These are phyloP conservation scores for Poa pratensis DNA, from an alignment of 176 grass and related monocot species.

Conservation along the genomic window DNA sequence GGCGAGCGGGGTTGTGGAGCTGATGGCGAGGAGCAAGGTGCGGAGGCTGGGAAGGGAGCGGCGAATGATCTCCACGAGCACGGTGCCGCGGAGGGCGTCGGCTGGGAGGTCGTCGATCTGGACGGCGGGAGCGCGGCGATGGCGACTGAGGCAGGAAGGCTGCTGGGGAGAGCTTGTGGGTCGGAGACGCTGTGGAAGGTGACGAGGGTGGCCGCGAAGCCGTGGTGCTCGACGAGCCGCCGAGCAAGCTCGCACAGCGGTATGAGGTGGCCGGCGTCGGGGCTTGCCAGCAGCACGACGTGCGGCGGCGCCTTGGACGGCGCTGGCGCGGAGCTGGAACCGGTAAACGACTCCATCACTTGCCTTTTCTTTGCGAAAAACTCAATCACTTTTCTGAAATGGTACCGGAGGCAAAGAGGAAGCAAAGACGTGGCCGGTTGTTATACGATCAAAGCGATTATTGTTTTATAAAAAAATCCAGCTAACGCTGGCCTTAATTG, in stretches of 20 bases:
- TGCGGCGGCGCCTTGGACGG: not conserved
- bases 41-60: slow-evolving; percentile 16
- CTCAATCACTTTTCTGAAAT: no score
- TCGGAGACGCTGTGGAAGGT: slow-evolving; percentile 3
- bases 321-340: not conserved
- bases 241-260: slow-evolving; percentile 15
- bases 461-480: no score
- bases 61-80: not conserved
- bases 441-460: no score
- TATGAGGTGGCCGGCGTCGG: slow-evolving; percentile 11
- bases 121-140: slow-evolving; percentile 2
- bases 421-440: no score
- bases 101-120: not conserved
- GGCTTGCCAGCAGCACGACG: slow-evolving; percentile 12
- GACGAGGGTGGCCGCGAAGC: slow-evolving; percentile 3
- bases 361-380: no score
- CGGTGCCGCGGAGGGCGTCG: not conserved
- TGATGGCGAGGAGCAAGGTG: not conserved
- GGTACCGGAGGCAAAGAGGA: no score
- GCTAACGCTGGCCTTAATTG: no score
- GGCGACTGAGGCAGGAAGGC: not conserved
- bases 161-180: not conserved
- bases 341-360: not conserved
- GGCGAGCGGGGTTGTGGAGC: not conserved
- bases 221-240: slow-evolving; percentile 15